Conservation (phyloP, 2,329 filamentous ascomycete genomes). For the Boeremia exigua region DNA sequence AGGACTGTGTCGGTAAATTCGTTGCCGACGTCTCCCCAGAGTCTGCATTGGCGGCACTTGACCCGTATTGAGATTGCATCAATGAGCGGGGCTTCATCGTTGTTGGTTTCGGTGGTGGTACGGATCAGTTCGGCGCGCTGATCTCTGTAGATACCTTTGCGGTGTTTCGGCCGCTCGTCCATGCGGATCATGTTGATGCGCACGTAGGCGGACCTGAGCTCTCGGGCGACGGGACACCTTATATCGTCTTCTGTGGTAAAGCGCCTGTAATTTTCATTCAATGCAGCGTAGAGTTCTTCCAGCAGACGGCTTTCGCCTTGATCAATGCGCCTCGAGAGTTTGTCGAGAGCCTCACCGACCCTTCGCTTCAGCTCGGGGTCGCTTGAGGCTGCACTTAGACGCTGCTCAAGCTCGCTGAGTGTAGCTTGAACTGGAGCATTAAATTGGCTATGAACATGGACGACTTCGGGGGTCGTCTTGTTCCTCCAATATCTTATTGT, state of each 20-base stretch:
- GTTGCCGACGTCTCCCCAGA: conserved; percentile 1
- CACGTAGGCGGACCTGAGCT: conserved; percentile 8
- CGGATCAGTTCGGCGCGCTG: not conserved
- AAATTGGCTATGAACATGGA: not conserved
- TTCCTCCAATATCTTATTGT: not conserved
- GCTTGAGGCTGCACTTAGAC: not conserved
- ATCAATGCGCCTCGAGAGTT: not conserved
- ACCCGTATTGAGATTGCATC: conserved; percentile 1
- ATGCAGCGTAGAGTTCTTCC: not conserved
- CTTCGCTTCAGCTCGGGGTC: not conserved
- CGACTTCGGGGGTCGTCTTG: not conserved
- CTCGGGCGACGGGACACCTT: conserved; percentile 13
- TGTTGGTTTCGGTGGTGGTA: not conserved
- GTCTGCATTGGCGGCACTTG: not conserved
- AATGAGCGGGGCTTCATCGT: not conserved
- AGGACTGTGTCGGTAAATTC: not conserved
- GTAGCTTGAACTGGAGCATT: not conserved
- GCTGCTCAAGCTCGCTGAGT: not conserved
- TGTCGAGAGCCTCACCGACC: not conserved
- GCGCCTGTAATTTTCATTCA: not conserved
- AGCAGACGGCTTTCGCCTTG: not conserved
- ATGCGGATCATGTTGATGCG: not conserved
- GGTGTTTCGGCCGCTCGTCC: not conserved
- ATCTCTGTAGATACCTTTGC: not conserved
- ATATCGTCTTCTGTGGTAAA: conserved; percentile 23